Conservation (phyloP, 2,329 filamentous ascomycete species). For the Fusarium sp. region DNA sequence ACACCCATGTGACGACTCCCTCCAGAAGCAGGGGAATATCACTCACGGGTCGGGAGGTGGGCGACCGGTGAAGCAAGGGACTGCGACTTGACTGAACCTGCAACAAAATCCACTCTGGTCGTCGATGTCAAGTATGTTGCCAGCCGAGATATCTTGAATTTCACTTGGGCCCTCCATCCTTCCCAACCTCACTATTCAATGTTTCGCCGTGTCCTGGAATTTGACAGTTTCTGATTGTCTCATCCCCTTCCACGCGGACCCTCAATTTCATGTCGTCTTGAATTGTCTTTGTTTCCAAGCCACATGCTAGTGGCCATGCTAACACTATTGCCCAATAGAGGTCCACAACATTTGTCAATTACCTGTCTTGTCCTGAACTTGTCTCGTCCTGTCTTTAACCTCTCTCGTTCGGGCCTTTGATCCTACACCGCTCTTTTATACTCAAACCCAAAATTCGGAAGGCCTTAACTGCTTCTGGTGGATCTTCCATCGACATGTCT, state of each 20-base stretch:
- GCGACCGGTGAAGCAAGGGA: constrained; percentile 45
- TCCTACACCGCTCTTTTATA: constrained; percentile 46
- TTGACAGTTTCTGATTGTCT: constrained; percentile 35
- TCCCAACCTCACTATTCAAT: constrained; percentile 22
- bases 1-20: constrained; percentile 45
- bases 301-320: constrained; percentile 34
- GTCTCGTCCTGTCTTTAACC: constrained; percentile 38
- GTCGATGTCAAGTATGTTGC: background rate
- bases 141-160: background rate
- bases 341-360: constrained; percentile 33
- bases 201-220: constrained; percentile 15
- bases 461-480: constrained; percentile 30
- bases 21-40: constrained; percentile 34
- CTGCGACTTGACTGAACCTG: constrained; percentile 27
- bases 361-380: constrained; percentile 37
- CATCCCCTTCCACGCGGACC: constrained; percentile 20
- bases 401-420: constrained; percentile 34
- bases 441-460: constrained; percentile 37
- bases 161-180: background rate
- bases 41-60: constrained; percentile 24
- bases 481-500: constrained; percentile 37
- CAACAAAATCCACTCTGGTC: background rate
- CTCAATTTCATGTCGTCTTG: constrained; percentile 11
- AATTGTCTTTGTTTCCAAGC: constrained; percentile 38
- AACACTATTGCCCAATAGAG: constrained; percentile 12